Base-by-base conservation (phyloP, 495 filamentous ascomycete genomes). In the Penicillium silybi region DNA sequence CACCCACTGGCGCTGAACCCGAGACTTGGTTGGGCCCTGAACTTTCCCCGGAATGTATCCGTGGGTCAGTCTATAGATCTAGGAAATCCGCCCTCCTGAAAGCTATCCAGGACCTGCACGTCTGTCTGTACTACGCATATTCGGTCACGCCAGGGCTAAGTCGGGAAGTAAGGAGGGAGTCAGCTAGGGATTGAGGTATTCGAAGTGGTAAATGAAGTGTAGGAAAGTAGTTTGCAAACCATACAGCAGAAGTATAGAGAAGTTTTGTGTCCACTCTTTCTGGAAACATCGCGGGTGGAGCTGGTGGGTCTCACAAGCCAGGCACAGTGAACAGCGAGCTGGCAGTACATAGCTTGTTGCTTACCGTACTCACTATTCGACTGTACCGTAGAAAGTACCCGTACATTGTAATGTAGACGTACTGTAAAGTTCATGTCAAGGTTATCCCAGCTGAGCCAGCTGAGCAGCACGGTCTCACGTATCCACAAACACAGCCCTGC, bases 271-370 rank as follows among this genome's bases (percentile, higher is more conserved):
- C 29, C 29, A 32, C 8, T 34, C 13, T 8, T 46, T 46, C 29
- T 46, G 44, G 44, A 46, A 46, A 22, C 42, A 16, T 44, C 42
- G 42, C 15, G n/a, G 44, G 26, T 29, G 42, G 41, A 25, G 18
- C 6, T 37, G 44, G 29, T 46, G 44, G 44, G 44, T 11, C 44
- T 17, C 15, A 19, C 27, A 17, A n/a, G n/a, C n/a, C n/a, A n/a
- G n/a, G n/a, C n/a, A n/a, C n/a, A n/a, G n/a, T n/a, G n/a, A n/a
- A n/a, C n/a, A n/a, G n/a, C n/a, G n/a, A n/a, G n/a, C n/a, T n/a
- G n/a, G n/a, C n/a, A n/a, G n/a, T n/a, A n/a, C n/a, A n/a, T n/a
- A n/a, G n/a, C n/a, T n/a, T n/a, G n/a, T n/a, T n/a, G n/a, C n/a
- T n/a, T n/a, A n/a, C n/a, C n/a, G n/a, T 23, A 23, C 22, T 23